Evolutionary conservation across 352 stramenopile species (phyloP).

Genomic region (Phytophthora pseudosyringae): DNA sequence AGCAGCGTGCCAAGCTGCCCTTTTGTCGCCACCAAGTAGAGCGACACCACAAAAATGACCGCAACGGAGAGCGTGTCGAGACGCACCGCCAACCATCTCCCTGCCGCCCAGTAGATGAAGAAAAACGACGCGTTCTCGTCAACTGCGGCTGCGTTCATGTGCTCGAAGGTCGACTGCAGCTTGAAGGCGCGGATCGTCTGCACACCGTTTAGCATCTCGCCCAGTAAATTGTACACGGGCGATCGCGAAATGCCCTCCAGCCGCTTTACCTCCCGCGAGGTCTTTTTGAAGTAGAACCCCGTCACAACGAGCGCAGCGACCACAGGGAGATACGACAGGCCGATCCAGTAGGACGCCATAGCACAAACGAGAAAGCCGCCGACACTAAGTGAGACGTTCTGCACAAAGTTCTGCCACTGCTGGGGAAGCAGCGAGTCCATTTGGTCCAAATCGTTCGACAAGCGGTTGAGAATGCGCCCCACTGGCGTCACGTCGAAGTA

Average conservation of each 20-base stretch:
- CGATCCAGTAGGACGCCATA: slow-evolving; percentile 44
- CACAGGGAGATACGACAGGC: slow-evolving; percentile 61
- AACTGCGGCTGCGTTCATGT: slow-evolving; percentile 43
- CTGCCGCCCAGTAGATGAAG: slow-evolving; percentile 48
- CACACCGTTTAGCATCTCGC: slow-evolving; percentile 92
- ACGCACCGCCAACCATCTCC: slow-evolving; percentile 94
- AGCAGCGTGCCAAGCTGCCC: slow-evolving; percentile 33
- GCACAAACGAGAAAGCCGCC: slow-evolving; percentile 51
- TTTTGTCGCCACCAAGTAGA: slow-evolving; percentile 84
- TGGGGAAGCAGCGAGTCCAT: slow-evolving; percentile 50
- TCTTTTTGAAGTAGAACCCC: slow-evolving; percentile 71
- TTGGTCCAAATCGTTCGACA: slow-evolving; percentile 67
- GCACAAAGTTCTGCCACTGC: slow-evolving; percentile 45
- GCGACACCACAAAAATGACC: slow-evolving; percentile 89
- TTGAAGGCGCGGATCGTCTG: slow-evolving; percentile 64
- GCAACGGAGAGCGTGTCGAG: slow-evolving; percentile 78
- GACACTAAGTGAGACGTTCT: slow-evolving; percentile 43
- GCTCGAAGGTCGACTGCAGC: slow-evolving; percentile 64
- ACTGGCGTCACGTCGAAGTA: slow-evolving; percentile 69
- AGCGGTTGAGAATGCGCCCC: slow-evolving; percentile 58
- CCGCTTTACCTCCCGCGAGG: slow-evolving; percentile 90
- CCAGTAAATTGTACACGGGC: slow-evolving; percentile 95
- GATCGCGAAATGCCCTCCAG: slow-evolving; percentile 89
- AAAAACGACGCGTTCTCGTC: slow-evolving; percentile 52
- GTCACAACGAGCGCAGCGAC: slow-evolving; percentile 70